A percentile compares a stretch with the other conserved stretches of the same genome.
Evolutionary conservation across 345 rosid species (phyloP).

Genomic region (Trapa incisa): DNA sequence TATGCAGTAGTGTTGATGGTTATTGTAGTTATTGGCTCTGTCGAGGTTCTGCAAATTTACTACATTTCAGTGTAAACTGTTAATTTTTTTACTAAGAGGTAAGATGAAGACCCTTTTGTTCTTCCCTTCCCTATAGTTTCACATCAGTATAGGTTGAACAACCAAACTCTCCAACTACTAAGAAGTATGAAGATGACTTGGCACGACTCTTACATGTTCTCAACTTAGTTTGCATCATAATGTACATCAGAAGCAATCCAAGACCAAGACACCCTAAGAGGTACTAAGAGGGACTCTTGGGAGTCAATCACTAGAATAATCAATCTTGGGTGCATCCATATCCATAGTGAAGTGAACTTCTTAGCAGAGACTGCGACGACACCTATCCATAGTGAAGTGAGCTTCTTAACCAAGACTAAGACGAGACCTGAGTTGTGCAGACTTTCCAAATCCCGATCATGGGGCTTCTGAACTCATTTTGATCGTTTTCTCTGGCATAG

Average conservation of each 20-base stretch:
- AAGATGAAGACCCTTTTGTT: too few species aligned
- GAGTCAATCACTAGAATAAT: background rate
- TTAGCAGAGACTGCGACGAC: too few species aligned
- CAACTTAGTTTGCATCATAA: background rate
- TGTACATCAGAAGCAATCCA: background rate
- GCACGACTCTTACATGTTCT: background rate
- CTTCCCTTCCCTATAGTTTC: too few species aligned
- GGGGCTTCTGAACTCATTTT: conserved; percentile 2
- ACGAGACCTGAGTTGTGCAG: background rate
- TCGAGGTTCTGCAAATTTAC: too few species aligned
- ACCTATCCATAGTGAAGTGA: background rate
- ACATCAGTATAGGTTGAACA: background rate
- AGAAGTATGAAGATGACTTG: background rate
- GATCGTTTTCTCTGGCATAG: conserved; percentile 26
- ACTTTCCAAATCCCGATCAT: background rate
- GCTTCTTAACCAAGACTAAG: background rate
- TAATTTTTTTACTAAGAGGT: too few species aligned
- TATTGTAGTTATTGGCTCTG: too few species aligned
- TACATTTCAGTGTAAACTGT: too few species aligned
- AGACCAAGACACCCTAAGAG: background rate
- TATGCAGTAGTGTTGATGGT: too few species aligned
- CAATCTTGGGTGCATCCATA: background rate
- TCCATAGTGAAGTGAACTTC: too few species aligned
- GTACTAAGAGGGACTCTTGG: background rate
- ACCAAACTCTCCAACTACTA: background rate